Evolutionary conservation across 805 yeast genomes (phyloP), one percentile per base, ranked within the genome.

Genomic region (Wickerhamomyces alni): DNA sequence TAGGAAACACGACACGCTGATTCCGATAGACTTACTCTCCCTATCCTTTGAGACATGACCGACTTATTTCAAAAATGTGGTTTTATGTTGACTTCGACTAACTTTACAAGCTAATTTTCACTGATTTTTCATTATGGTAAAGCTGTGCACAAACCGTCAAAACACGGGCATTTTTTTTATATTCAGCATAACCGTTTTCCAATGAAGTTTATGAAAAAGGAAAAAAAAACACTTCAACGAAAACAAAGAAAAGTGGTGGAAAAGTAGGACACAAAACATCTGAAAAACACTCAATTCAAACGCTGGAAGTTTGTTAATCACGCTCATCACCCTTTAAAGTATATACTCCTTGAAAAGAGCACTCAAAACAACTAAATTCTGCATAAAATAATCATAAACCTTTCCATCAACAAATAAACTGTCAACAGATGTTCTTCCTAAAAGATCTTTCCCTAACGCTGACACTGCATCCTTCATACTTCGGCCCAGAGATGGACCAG

Each of bases 401-500:
- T 12, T 8, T 28, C 9, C 25, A 16, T 25, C 19, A 27, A 26
- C 28, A 8, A 26, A 26, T 8, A 26, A 5, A 26, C 8, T 6
- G 25, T 17, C 13, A 15, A 13, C 21, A 6, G 32, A 66, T 69
- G 73, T 69, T 69, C 51, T 69, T 68, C 52, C 63, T 67, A 55
- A 93, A 93, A 66, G 98, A 93, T 66, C 77, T 93, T 50, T 83
- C 97, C 49, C 74, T 93, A 43, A 87, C 86, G 60, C 72, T 93
- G 52, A 89, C 97, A 34, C 80, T 93, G 41, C 99, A 91, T 63
- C 99, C 99, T 38, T 88, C 98, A 26, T 93, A 81, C 63, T 91
- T 89, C 58, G 99, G 99, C 2, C 96, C 98, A 3, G 94, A 89
- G 52, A 93, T 93, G 98, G 88, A 85, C 64, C 94, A 87, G 59